Percentiles rank a stretch among this genome's conserved stretches.
Conservation (phyloP, 2,329 filamentous ascomycete species). For the Gaeumannomyces sp. region DNA sequence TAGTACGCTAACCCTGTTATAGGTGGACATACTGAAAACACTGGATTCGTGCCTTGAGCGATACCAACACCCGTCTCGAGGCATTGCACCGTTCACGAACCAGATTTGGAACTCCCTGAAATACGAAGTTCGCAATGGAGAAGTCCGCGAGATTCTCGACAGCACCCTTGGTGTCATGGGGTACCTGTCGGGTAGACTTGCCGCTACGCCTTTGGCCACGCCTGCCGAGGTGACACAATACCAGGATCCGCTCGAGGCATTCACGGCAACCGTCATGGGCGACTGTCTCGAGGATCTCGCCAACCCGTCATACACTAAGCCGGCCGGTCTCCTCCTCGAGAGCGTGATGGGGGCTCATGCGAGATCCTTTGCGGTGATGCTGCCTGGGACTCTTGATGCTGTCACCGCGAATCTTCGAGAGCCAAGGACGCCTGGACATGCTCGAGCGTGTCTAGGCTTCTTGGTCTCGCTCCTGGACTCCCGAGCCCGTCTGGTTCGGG, state of each 20-base stretch:
- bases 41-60: constrained; percentile 46
- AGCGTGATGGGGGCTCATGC: constrained; percentile 43
- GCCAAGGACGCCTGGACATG: constrained; percentile 43
- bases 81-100: constrained; percentile 41
- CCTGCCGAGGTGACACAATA: neutral
- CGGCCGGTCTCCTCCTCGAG: constrained; percentile 46
- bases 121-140: constrained; percentile 56
- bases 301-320: constrained; percentile 45
- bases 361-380: constrained; percentile 40
- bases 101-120: constrained; percentile 56
- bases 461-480: constrained; percentile 45
- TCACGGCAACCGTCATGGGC: constrained; percentile 41
- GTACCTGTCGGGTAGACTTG: constrained; percentile 38
- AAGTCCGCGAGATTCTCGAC: constrained; percentile 51
- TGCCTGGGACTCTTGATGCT: constrained; percentile 39
- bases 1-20: neutral
- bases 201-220: neutral
- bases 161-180: constrained; percentile 49
- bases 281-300: constrained; percentile 49
- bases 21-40: constrained; percentile 51
- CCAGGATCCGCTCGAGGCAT: constrained; percentile 30
- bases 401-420: constrained; percentile 45
- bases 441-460: constrained; percentile 44
- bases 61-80: constrained; percentile 40
- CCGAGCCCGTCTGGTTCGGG: constrained; percentile 32